Percentiles rank a stretch among this genome's conserved stretches.
Evolutionary conservation across 129 eudicot species (phyloP).

Genomic region (Flaveria brownii): DNA sequence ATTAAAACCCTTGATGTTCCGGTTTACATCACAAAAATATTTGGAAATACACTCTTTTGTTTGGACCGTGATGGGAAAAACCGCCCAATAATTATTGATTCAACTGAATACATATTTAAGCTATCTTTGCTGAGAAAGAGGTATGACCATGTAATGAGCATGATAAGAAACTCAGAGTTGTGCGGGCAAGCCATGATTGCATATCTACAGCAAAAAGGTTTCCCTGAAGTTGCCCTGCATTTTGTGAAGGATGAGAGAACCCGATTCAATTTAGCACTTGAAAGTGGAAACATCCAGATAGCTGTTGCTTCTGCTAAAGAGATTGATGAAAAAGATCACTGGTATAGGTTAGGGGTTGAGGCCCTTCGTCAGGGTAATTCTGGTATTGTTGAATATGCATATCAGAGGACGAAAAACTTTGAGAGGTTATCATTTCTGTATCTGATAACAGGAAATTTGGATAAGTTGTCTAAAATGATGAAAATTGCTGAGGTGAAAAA

Average conservation of each 20-base stretch:
- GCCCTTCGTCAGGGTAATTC: conserved; percentile 82
- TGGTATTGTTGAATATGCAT: conserved; percentile 72
- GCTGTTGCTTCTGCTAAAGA: conserved; percentile 78
- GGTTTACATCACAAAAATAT: conserved; percentile 62
- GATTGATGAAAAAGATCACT: conserved; percentile 74
- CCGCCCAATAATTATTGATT: conserved; percentile 63
- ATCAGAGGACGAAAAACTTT: conserved; percentile 69
- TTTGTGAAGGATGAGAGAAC: conserved; percentile 72
- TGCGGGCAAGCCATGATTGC: conserved; percentile 91
- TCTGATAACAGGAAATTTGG: conserved; percentile 66
- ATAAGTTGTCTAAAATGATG: conserved; percentile 71
- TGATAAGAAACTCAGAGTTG: conserved; percentile 70
- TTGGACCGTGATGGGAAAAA: conserved; percentile 78
- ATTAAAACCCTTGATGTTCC: conserved; percentile 69
- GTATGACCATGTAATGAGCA: conserved; percentile 73
- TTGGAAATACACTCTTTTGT: conserved; percentile 67
- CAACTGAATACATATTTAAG: conserved; percentile 68
- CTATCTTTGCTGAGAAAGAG: conserved; percentile 55
- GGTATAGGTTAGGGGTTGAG: conserved; percentile 76
- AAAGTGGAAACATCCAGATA: conserved; percentile 72
- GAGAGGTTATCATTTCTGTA: conserved; percentile 69
- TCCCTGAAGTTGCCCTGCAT: conserved; percentile 78
- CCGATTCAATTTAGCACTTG: conserved; percentile 69
- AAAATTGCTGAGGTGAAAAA: conserved; percentile 72
- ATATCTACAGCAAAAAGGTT: conserved; percentile 76